A percentile compares a stretch with the other conserved stretches of the same genome.
Conservation (phyloP, 805 yeast species). For the Myxozyma melibiosi region DNA sequence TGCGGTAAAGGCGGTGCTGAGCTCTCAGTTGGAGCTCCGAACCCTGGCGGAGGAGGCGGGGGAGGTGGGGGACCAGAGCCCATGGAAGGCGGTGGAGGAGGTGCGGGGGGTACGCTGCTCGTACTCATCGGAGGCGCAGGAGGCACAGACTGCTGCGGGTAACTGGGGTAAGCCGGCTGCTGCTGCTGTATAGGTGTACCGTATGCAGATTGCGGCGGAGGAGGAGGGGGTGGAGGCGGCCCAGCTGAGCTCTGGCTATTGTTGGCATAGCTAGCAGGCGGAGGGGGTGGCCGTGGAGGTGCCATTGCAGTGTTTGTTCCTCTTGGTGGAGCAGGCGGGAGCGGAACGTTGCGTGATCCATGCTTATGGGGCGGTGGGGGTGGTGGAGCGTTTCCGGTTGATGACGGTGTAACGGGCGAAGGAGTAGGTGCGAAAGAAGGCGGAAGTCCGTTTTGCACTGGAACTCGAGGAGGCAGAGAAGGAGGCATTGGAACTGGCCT, state of each 20-base stretch:
- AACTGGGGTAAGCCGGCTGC: too few species aligned
- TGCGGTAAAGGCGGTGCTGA: slow-evolving; percentile 3
- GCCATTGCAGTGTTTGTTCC: not conserved
- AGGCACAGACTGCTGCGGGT: too few species aligned
- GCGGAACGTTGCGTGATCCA: slow-evolving; percentile 16
- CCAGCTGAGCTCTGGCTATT: not conserved
- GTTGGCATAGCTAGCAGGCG: slow-evolving; percentile 13
- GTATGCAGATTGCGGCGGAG: slow-evolving; percentile 31
- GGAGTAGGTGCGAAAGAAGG: slow-evolving; percentile 20
- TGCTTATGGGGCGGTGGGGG: slow-evolving; percentile 33
- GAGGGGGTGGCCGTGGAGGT: slow-evolving; percentile 22
- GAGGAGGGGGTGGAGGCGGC: slow-evolving; percentile 19
- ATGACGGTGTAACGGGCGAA: not conserved
- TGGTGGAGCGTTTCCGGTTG: slow-evolving; percentile 15
- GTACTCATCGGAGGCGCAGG: not conserved
- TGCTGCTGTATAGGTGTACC: slow-evolving; percentile 37
- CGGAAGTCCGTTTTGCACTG: slow-evolving; percentile 30
- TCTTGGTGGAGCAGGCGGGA: slow-evolving; percentile 18
- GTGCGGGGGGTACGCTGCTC: slow-evolving; percentile 22
- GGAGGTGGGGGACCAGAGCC: slow-evolving; percentile 35
- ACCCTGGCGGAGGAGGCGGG: slow-evolving; percentile 34
- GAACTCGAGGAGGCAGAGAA: slow-evolving; percentile 38
- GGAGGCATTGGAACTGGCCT: slow-evolving; percentile 34
- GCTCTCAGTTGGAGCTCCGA: not conserved
- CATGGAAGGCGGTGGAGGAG: slow-evolving; percentile 32